These are phyloP conservation scores for Hirsutella thompsonii DNA, from an alignment of 2,329 filamentous ascomycete species.

Conservation along the genomic window DNA sequence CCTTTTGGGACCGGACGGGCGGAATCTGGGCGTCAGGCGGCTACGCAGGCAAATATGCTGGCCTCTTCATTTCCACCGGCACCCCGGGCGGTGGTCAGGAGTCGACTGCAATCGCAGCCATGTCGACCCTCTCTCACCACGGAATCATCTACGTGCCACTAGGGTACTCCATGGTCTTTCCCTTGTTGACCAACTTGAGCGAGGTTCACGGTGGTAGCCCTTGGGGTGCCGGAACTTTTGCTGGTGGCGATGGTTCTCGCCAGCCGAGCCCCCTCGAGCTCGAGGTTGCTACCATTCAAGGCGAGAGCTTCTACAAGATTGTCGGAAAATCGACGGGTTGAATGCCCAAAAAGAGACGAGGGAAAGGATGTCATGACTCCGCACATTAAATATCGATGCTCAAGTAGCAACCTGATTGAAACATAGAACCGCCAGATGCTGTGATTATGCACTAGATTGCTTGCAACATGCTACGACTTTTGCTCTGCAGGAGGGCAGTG, in stretches of 20 bases:
- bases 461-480: too few relatives aligned
- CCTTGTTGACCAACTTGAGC: slow-evolving; percentile 51
- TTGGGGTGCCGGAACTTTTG: slow-evolving; percentile 91
- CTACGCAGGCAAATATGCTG: slow-evolving; percentile 80
- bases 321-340: slow-evolving; percentile 62
- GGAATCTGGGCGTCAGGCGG: slow-evolving; percentile 67
- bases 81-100: slow-evolving; percentile 86
- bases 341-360: too few relatives aligned
- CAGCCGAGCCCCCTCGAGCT: slow-evolving; percentile 67
- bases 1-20: slow-evolving; percentile 85
- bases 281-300: slow-evolving; percentile 68
- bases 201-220: slow-evolving; percentile 80
- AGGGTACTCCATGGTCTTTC: slow-evolving; percentile 75
- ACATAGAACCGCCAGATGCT: too few relatives aligned
- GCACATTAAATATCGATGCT: background rate
- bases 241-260: slow-evolving; percentile 66
- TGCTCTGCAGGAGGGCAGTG: too few relatives aligned
- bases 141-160: slow-evolving; percentile 94
- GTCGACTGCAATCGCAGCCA: slow-evolving; percentile 63
- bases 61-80: slow-evolving; percentile 81
- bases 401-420: too few relatives aligned
- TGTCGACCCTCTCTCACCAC: slow-evolving; percentile 85
- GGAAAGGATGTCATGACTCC: background rate
- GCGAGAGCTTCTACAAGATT: slow-evolving; percentile 69
- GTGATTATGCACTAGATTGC: too few relatives aligned